Evolutionary conservation across 1,139 yeast species (phyloP).

Genomic region (Pichia sp.): DNA sequence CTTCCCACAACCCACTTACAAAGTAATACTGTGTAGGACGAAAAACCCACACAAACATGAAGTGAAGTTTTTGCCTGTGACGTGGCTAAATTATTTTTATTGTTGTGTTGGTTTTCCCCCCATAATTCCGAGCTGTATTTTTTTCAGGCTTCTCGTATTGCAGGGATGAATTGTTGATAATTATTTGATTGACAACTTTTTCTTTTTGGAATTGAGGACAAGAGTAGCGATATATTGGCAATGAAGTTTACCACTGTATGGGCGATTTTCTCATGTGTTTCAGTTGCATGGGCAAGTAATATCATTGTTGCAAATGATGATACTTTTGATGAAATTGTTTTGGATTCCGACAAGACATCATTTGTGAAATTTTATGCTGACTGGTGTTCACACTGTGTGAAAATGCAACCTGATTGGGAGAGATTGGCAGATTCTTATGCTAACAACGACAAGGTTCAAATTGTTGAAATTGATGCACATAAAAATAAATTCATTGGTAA

Average conservation of each 20-base stretch:
- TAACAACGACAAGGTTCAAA: conserved; percentile 38
- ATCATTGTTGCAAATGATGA: conserved; percentile 29
- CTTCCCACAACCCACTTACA: too few relatives aligned
- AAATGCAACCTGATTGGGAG: conserved; percentile 56
- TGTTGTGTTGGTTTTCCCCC: too few relatives aligned
- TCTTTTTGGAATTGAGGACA: too few relatives aligned
- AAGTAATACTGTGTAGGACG: too few relatives aligned
- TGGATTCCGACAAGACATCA: conserved; percentile 50
- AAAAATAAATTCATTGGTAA: conserved; percentile 45
- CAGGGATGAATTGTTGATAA: too few relatives aligned
- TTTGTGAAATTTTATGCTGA: conserved; percentile 71
- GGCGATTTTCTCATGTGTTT: conserved; percentile 1
- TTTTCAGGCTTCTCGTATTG: too few relatives aligned
- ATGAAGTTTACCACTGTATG: conserved; percentile 5
- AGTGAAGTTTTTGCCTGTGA: too few relatives aligned
- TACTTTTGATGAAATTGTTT: conserved; percentile 47
- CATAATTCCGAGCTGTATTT: too few relatives aligned
- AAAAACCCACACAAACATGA: too few relatives aligned
- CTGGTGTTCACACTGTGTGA: conserved; percentile 79
- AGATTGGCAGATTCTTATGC: conserved; percentile 44
- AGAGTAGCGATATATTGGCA: too few relatives aligned
- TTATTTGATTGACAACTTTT: too few relatives aligned
- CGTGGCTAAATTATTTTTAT: too few relatives aligned
- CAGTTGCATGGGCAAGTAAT: conserved; percentile 7
- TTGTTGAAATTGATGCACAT: conserved; percentile 64